phyloP scores from a whole-genome alignment of 352 stramenopile species.

The Stramenopiles sp. region DNA sequence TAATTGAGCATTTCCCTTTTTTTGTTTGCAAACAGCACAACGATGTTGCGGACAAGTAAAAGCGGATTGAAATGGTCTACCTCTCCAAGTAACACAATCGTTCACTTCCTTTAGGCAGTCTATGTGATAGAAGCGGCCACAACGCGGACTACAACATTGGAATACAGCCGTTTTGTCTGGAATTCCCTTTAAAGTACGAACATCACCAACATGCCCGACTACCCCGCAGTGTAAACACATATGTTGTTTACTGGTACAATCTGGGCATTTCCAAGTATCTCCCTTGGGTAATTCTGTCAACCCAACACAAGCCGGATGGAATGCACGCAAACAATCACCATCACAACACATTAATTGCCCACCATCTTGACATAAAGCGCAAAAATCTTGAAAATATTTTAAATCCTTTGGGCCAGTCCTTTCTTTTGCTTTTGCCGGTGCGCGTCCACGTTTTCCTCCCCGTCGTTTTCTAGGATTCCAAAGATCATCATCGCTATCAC shows the following conservation, averaged over 20 bases:
- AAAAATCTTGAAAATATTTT: constrained; percentile 42
- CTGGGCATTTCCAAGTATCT: constrained; percentile 65
- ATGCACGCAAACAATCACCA: constrained; percentile 66
- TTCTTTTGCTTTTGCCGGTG: background rate
- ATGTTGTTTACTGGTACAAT: constrained; percentile 58
- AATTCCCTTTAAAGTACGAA: constrained; percentile 6
- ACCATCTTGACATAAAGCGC: constrained; percentile 65
- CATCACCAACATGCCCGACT: constrained; percentile 35
- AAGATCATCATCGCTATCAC: background rate
- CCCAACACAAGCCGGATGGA: constrained; percentile 68
- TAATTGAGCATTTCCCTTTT: background rate
- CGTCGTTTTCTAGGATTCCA: background rate
- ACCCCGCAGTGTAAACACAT: constrained; percentile 73
- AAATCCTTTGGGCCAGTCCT: background rate
- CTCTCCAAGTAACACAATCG: background rate
- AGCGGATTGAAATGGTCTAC: background rate
- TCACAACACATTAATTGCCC: constrained; percentile 70
- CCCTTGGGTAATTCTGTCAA: constrained; percentile 45
- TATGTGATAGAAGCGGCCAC: constrained; percentile 71
- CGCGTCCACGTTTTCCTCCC: background rate
- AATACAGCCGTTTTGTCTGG: constrained; percentile 11
- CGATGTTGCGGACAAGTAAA: constrained; percentile 2
- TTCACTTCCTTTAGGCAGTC: constrained; percentile 32
- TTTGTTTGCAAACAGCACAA: background rate
- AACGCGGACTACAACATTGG: constrained; percentile 24